A percentile compares a stretch with the other conserved stretches of the same genome.
phyloP scores from a whole-genome alignment of 139 green algal genomes.

The Monoraphidium neglectum region DNA sequence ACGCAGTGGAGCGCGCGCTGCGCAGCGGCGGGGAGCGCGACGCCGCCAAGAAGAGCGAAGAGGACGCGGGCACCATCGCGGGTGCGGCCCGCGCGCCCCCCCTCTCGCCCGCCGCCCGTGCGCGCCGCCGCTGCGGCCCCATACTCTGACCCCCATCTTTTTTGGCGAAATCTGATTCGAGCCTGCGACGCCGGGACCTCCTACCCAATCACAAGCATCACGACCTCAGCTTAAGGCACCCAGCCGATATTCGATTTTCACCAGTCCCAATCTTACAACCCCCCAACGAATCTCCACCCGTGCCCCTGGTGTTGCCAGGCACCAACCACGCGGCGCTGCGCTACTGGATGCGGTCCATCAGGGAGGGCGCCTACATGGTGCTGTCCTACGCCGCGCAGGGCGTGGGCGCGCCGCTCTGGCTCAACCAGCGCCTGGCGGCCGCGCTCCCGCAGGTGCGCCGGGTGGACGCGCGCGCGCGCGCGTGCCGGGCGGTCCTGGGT shows the following conservation, averaged over 20 bases:
- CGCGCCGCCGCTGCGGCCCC: too few species aligned
- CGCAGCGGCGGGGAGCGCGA: conserved; percentile 54
- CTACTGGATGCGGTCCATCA: conserved; percentile 48
- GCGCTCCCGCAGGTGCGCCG: conserved; percentile 14
- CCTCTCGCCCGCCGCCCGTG: too few species aligned
- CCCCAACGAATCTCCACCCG: too few species aligned
- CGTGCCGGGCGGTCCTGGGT: too few species aligned
- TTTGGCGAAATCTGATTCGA: too few species aligned
- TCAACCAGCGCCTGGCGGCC: conserved; percentile 16
- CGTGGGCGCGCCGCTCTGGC: conserved; percentile 14
- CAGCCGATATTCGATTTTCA: too few species aligned
- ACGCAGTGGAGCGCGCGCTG: conserved; percentile 66
- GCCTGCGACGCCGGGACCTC: too few species aligned
- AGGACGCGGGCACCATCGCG: conserved; percentile 32
- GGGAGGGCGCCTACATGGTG: conserved; percentile 43
- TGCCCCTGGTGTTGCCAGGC: not conserved
- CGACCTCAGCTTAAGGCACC: too few species aligned
- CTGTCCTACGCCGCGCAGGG: conserved; percentile 9
- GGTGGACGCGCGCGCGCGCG: too few species aligned
- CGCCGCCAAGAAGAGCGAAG: conserved; percentile 25
- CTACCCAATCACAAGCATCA: too few species aligned
- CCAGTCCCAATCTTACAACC: too few species aligned
- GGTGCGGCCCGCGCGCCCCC: conserved; percentile 17
- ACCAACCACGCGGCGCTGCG: conserved; percentile 29
- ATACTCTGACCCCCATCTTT: too few species aligned